Base-by-base conservation (phyloP, 352 stramenopile genomes). In the Globisporangium camurandrum region DNA sequence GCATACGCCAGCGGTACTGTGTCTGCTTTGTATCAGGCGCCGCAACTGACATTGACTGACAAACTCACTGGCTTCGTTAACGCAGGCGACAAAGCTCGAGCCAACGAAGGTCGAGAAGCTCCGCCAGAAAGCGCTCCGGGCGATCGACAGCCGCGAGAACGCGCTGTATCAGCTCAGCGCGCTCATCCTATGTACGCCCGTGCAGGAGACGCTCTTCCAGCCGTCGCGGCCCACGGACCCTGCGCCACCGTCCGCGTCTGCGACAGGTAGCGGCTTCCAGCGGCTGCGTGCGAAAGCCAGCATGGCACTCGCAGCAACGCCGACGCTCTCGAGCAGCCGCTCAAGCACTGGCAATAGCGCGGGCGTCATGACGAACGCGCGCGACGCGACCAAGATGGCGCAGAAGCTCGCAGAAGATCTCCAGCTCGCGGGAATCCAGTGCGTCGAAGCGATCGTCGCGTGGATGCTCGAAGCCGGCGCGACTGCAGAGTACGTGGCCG, bases 381-480 rank as follows among this genome's bases (percentile, higher is more conserved):
- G 75, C 9, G 77, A 89, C 59, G 75, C 75, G n/a, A 84, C 65
- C 4, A 81, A 75, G 43, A 46, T 88, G 44, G 78, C 74, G 0
- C 75, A 86, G n/a, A 71, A 86, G 42, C 64, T 90, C 1, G 74
- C 69, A 3, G 69, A 65, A 5, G 71, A 86, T 40, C 57, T 90
- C 6, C 78, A 90, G 48, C 31, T 86, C 38, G 49, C 65, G 1
- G 78, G 78, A 1, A 85, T 88, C 16, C 73, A 88, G 38, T 83
- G 70, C n/a, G 75, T 90, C 5, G 78, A 90, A 66, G 63, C 69
- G 16, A 64, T 90, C 26, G 78, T 90, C 8, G 78, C 88, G 54
- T 90, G 78, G 78, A 90, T 90, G 73, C 64, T 90, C 10, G 72
- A 87, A 45, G 74, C 74, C 31, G 78, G 78, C 17, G 72, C 72